Evolutionary conservation across 2,329 filamentous ascomycete genomes (phyloP), one percentile per base, ranked within the genome.

Genomic region (Leptographium procerum): DNA sequence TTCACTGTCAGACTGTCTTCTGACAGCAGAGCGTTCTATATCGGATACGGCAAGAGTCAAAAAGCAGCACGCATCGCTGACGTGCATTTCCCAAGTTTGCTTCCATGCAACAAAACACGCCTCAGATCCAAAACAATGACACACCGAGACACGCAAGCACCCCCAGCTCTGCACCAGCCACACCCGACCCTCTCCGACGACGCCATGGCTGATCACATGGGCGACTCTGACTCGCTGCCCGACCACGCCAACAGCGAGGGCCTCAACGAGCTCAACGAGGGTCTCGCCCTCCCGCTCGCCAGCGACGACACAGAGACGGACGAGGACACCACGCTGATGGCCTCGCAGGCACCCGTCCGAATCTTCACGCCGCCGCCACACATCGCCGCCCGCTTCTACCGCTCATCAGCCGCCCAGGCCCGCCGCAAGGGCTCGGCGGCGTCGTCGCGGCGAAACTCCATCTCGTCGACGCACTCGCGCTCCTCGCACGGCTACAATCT

Each of bases 311-410:
- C 59, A 31, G 61, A 60, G 19, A 52, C 53, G 22, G 61, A 61
- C 55, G 60, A 61, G 16, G 58, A 61, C 26, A 43, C 24, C 26
- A 43, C 24, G 40, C 53, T 47, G 34, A 4, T 34, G 28, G 29
- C 55, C 16, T 43, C 40, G 1, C 43, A 29, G 2, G 36, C 34
- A 2, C 58, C 61, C 2, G 59, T 14, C 16, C 69, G 68, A 59
- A 69, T 76, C 62, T 79, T 82, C 67, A 82, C 84, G 56, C 88
- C 87, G 52, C 88, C 88, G 57, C 84, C 88, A 33, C 86, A 85
- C 67, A 86, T 91, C 67, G 87, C 87, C 65, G 87, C 87, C 57
- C 86, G 88, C 63, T 89, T 92, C 75, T 88, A 88, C 71, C 81
- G 84, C 80, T 40, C 81, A 77, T 43, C 59, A 4, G 29, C 55